Percentiles rank a stretch among this genome's conserved stretches.
phyloP scores from a whole-genome alignment of 2,329 filamentous ascomycete species.

The Hymenoscyphus scutula region DNA sequence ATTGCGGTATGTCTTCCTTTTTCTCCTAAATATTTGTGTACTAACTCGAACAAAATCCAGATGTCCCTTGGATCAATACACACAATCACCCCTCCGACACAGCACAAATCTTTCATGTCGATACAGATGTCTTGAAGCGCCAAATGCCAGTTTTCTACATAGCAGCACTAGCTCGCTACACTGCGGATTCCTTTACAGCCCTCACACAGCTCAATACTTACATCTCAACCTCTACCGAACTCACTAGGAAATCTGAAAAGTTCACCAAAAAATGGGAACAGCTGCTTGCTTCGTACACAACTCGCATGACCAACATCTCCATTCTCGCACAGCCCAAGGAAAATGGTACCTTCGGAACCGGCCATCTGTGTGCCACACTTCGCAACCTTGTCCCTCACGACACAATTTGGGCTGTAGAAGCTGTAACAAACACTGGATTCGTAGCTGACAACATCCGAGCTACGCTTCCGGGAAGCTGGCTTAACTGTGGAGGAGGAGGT shows the following conservation, averaged over 20 bases:
- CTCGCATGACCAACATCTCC: slow-evolving; percentile 59
- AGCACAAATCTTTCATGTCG: slow-evolving; percentile 60
- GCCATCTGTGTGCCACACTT: slow-evolving; percentile 48
- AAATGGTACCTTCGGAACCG: slow-evolving; percentile 54
- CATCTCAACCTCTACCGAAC: slow-evolving; percentile 45
- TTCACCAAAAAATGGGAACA: slow-evolving; percentile 47
- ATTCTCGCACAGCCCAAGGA: slow-evolving; percentile 54
- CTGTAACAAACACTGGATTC: slow-evolving; percentile 68
- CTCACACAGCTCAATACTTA: slow-evolving; percentile 68
- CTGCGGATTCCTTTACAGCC: slow-evolving; percentile 61
- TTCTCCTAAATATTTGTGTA: neutral
- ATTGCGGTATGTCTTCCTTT: slow-evolving; percentile 51
- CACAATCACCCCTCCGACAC: slow-evolving; percentile 55
- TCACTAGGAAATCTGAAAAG: slow-evolving; percentile 34
- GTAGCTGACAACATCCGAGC: slow-evolving; percentile 71
- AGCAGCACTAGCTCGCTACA: slow-evolving; percentile 61
- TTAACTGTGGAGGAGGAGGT: slow-evolving; percentile 79
- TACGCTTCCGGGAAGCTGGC: slow-evolving; percentile 67
- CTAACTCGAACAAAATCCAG: slow-evolving; percentile 38
- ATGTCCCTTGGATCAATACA: slow-evolving; percentile 92
- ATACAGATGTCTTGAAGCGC: slow-evolving; percentile 65
- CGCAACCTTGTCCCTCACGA: slow-evolving; percentile 57
- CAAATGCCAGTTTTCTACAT: slow-evolving; percentile 71
- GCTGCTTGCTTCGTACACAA: slow-evolving; percentile 56
- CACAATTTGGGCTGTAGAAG: slow-evolving; percentile 75